phyloP scores from a whole-genome alignment of 2,329 filamentous ascomycete genomes.

The Clonostachys solani region DNA sequence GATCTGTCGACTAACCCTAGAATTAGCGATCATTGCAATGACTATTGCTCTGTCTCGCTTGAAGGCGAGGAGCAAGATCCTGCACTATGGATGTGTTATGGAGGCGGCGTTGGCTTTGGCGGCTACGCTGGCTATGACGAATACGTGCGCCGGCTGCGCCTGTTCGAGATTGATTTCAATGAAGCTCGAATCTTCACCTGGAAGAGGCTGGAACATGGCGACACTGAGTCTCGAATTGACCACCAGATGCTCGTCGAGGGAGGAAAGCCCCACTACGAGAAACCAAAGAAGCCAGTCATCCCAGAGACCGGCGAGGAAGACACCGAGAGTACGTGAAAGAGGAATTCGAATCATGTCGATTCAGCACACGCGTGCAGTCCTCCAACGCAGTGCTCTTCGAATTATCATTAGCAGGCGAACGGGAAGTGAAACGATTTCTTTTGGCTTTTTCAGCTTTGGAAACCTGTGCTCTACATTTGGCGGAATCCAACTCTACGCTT shows the following conservation, averaged over 20 bases:
- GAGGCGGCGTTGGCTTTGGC: conserved; percentile 85
- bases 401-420: too few relatives aligned
- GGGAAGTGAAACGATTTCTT: too few relatives aligned
- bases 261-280: conserved; percentile 37
- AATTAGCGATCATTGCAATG: conserved; percentile 83
- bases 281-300: conserved; percentile 5
- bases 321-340: too few relatives aligned
- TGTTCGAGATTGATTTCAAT: conserved; percentile 94
- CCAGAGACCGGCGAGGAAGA: not conserved
- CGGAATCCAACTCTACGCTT: too few relatives aligned
- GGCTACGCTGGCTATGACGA: conserved; percentile 90
- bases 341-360: too few relatives aligned
- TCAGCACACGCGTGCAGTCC: too few relatives aligned
- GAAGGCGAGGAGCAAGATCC: conserved; percentile 46
- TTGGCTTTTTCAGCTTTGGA: too few relatives aligned
- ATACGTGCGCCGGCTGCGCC: conserved; percentile 76
- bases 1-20: conserved; percentile 10
- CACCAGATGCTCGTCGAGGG: conserved; percentile 64
- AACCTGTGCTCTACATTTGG: too few relatives aligned
- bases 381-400: too few relatives aligned
- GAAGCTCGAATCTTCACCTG: conserved; percentile 85
- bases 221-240: conserved; percentile 49
- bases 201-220: conserved; percentile 76
- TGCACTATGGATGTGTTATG: conserved; percentile 97
- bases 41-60: conserved; percentile 78